Base-by-base conservation (phyloP, 495 filamentous ascomycete genomes). In the Talaromyces wortmannii region DNA sequence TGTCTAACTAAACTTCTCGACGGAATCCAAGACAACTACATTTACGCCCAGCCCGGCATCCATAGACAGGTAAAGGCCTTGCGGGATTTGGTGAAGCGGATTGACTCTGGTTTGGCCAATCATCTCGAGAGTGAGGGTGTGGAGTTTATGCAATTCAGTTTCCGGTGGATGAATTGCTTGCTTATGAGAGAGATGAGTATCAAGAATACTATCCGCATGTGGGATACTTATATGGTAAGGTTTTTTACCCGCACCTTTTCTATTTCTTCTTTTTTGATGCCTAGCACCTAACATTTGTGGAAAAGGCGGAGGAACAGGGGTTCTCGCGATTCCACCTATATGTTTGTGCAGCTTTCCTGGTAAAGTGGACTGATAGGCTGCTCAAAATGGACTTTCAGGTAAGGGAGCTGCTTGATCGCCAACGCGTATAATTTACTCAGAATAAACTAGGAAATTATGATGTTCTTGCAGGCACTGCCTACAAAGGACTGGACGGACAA, bases 91-190 rank as follows among this genome's bases (percentile, higher is more conserved):
- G 95, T 90, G 7, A 87, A 85, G 57, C 80, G 94, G 57, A 98
- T 98, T 57, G 94, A 98, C 62, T 80, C 80, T 31, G 76, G 81
- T 2, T 78, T 98, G 55, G 89, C 91, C 11, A 91, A 88, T 57
- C 94, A 98, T 64, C 76, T 98, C 15, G 89, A 95, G 62, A 79
- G 79, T 18, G 90, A 97, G 65, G 86, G 88, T 10, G 91, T 98
- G 30, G 95, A 98, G 67, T 98, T 98, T 61, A 97, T 98, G 69
- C 94, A 98, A 65, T 98, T 98, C 65, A 95, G 90, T 67, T 98
- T 98, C 67, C 81, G 94, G 56, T 98, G 94, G 94, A 97, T 98
- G 94, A 98, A 98, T 63, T 98, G 94, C 64, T 79, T 98, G 57
- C 76, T 98, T 60, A 98, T 98, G 94, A 80, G 94, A 57, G 94